Conservation (phyloP, 2,329 filamentous ascomycete genomes). For the Pseudogymnoascus destructans region DNA sequence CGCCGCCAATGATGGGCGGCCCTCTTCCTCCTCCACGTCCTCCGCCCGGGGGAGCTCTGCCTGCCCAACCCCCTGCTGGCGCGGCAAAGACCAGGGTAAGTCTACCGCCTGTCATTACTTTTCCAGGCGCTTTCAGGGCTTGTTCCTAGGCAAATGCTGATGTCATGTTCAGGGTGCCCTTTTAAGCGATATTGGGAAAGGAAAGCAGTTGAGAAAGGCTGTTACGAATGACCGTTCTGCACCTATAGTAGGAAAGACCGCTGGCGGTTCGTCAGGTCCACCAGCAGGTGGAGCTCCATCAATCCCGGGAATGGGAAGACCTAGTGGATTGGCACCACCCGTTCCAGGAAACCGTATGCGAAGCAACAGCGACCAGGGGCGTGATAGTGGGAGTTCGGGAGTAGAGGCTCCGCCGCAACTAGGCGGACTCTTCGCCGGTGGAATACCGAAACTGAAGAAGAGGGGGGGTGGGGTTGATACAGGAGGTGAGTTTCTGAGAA, state of each 20-base stretch:
- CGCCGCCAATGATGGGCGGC: conserved; percentile 34
- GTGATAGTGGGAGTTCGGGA: conserved; percentile 30
- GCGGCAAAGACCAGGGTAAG: conserved; percentile 47
- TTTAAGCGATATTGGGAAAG: conserved; percentile 77
- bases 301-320: conserved; percentile 50
- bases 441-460: conserved; percentile 91
- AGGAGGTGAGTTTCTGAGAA: conserved; percentile 36
- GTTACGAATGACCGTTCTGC: conserved; percentile 88
- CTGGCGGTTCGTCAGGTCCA: conserved; percentile 42
- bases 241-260: conserved; percentile 48
- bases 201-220: conserved; percentile 65
- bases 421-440: conserved; percentile 78
- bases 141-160: conserved; percentile 16
- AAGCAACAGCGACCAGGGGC: conserved; percentile 68
- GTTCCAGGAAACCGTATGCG: conserved; percentile 55
- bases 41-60: conserved; percentile 44
- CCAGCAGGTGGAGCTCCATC: conserved; percentile 67
- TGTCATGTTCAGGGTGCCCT: conserved; percentile 56
- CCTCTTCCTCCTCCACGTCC: conserved; percentile 53
- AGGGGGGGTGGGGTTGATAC: conserved; percentile 68
- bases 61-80: conserved; percentile 43
- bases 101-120: conserved; percentile 20
- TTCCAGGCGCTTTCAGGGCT: conserved; percentile 10
- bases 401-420: conserved; percentile 62
- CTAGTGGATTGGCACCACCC: conserved; percentile 57